Conservation (phyloP, 352 stramenopile genomes). For the Hyaloperonospora brassicae region DNA sequence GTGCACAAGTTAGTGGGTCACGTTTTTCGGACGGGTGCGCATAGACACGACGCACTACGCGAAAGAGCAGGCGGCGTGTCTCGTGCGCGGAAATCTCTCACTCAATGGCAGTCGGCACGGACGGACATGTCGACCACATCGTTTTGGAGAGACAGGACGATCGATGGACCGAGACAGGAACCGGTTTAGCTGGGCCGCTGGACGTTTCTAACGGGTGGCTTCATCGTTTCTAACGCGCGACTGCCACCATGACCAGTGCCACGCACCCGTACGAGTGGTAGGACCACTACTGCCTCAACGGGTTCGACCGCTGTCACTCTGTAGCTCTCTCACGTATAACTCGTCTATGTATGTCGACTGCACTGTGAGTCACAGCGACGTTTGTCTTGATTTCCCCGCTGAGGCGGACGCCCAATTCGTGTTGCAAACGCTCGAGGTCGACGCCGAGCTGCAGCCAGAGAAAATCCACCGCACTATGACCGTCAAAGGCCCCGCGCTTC, state of each 20-base stretch:
- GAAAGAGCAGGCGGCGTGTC: too few relatives aligned
- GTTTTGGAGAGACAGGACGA: too few relatives aligned
- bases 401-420: constrained; percentile 58
- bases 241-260: constrained; percentile 15
- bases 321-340: too few relatives aligned
- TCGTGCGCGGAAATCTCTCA: too few relatives aligned
- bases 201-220: constrained; percentile 1
- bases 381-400: constrained; percentile 58
- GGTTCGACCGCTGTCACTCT: too few relatives aligned
- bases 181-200: background rate
- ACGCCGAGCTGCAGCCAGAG: constrained; percentile 78
- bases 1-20: too few relatives aligned
- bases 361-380: constrained; percentile 28
- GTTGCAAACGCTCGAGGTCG: constrained; percentile 77
- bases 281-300: background rate
- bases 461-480: constrained; percentile 75
- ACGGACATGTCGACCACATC: too few relatives aligned
- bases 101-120: too few relatives aligned
- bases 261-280: constrained; percentile 81
- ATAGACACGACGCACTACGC: too few relatives aligned
- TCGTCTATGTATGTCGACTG: background rate
- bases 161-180: background rate
- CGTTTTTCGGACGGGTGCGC: too few relatives aligned
- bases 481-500: constrained; percentile 50
- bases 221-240: constrained; percentile 5